Evolutionary conservation across 2,329 filamentous ascomycete species (phyloP).

Genomic region (Alternaria sp.): DNA sequence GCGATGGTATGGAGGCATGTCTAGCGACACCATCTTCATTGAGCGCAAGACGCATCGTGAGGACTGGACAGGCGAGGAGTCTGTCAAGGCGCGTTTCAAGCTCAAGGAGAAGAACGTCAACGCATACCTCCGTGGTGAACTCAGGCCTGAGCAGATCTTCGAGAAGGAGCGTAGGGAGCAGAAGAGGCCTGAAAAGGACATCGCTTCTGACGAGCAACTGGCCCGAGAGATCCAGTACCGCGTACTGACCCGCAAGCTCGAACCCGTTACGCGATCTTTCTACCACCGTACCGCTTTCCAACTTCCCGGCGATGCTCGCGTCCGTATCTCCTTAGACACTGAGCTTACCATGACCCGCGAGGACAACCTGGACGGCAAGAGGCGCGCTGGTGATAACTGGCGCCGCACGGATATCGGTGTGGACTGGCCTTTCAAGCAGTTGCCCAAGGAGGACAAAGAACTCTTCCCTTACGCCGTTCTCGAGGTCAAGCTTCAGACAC

Average conservation of each 20-base stretch:
- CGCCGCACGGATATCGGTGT: constrained; percentile 96
- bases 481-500: constrained; percentile 97
- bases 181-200: constrained; percentile 91
- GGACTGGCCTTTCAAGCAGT: constrained; percentile 90
- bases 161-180: constrained; percentile 95
- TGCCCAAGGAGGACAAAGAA: constrained; percentile 84
- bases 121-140: constrained; percentile 81
- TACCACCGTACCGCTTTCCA: constrained; percentile 99
- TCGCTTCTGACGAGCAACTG: constrained; percentile 87
- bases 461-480: constrained; percentile 95
- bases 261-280: constrained; percentile 92
- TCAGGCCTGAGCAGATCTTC: constrained; percentile 88
- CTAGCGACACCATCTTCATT: constrained; percentile 92
- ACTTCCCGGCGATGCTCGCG: constrained; percentile 91
- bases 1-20: constrained; percentile 97
- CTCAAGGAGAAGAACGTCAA: constrained; percentile 99
- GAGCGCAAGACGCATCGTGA: constrained; percentile 98
- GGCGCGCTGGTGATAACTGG: constrained; percentile 87
- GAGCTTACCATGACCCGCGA: constrained; percentile 95
- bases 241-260: constrained; percentile 83
- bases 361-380: constrained; percentile 86
- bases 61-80: constrained; percentile 99
- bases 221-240: constrained; percentile 95
- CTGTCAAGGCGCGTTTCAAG: constrained; percentile 94
- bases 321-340: constrained; percentile 95